Evolutionary conservation across 176 grass and related monocot species (phyloP).

Genomic region (Aegilops tauschii): DNA sequence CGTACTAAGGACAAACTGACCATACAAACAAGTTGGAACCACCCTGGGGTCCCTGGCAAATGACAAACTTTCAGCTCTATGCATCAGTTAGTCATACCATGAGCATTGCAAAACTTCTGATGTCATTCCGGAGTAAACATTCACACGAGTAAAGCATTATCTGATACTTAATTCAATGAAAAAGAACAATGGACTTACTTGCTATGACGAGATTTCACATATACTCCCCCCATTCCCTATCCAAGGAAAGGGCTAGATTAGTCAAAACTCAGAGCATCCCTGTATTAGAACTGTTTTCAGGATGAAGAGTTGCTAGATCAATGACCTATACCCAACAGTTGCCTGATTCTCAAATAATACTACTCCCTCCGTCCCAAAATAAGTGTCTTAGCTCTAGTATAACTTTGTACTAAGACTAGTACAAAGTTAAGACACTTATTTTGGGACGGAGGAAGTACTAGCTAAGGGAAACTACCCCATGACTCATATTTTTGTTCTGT

Average conservation of each 20-base stretch:
- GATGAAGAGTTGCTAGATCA: conserved; percentile 71
- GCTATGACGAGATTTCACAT: neutral
- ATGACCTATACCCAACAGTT: conserved; percentile 34
- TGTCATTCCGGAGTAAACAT: too few relatives aligned
- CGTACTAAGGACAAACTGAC: too few relatives aligned
- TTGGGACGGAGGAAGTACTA: neutral
- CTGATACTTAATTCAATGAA: neutral
- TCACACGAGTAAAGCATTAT: neutral
- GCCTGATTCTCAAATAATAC: neutral
- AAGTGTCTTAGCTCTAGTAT: too few relatives aligned
- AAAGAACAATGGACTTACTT: neutral
- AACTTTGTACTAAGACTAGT: too few relatives aligned
- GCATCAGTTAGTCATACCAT: neutral
- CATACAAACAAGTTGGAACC: neutral
- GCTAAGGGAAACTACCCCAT: neutral
- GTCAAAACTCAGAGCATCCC: neutral
- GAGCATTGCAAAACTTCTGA: neutral
- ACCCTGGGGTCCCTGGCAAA: neutral
- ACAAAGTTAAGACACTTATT: too few relatives aligned
- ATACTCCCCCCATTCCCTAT: neutral
- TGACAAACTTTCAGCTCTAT: neutral
- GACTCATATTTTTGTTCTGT: neutral
- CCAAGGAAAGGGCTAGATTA: neutral
- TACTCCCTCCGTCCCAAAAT: neutral
- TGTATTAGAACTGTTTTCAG: neutral